phyloP scores from a whole-genome alignment of 2,329 filamentous ascomycete genomes.

The Ceratocystis cubensis region DNA sequence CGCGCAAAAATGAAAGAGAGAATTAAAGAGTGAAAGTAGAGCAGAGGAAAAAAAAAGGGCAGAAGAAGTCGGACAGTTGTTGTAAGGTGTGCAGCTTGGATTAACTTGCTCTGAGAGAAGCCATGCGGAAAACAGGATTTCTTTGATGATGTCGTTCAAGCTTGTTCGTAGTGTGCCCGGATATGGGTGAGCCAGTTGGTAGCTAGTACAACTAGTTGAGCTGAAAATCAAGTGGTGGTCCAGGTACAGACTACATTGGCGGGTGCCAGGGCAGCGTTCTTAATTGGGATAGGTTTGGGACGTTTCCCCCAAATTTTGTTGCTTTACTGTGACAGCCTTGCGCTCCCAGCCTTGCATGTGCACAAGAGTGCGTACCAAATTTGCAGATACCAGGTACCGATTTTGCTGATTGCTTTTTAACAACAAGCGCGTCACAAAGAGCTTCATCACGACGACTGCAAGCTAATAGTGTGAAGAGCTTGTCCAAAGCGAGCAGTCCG shows the following conservation, averaged over 20 bases:
- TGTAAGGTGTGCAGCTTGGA: background rate
- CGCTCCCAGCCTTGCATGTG: conserved; percentile 12
- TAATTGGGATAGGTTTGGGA: background rate
- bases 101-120: no score
- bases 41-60: background rate
- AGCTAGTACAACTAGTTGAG: background rate
- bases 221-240: background rate
- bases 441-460: background rate
- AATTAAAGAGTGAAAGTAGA: background rate
- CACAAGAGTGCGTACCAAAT: background rate
- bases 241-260: background rate
- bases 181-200: background rate
- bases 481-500: background rate
- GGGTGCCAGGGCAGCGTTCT: background rate
- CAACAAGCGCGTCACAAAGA: background rate
- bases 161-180: background rate
- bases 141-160: conserved; percentile 5
- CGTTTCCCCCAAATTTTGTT: background rate
- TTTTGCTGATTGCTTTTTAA: background rate
- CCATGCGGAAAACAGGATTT: background rate
- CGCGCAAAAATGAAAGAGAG: background rate
- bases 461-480: background rate
- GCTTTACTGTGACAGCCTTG: conserved; percentile 11
- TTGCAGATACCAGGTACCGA: background rate
- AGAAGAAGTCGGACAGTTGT: background rate